Conservation (phyloP, 352 stramenopile genomes). For the Phytophthora multivora region DNA sequence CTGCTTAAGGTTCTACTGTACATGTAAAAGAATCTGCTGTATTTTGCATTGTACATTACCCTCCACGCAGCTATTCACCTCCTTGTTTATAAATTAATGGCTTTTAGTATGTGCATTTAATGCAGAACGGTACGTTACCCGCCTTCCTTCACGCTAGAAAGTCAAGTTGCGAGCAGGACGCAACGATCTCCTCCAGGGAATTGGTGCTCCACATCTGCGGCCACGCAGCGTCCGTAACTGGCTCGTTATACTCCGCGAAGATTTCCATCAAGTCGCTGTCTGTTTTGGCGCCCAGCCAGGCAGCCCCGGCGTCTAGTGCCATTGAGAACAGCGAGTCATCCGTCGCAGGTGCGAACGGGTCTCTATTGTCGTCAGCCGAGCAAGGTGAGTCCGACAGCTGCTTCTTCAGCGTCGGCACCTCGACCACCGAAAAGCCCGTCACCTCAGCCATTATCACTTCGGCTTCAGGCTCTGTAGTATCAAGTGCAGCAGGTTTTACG, state of each 20-base stretch:
- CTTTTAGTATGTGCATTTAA: conserved; percentile 20
- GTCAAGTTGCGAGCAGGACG: conserved; percentile 38
- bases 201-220: conserved; percentile 60
- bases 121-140: conserved; percentile 6
- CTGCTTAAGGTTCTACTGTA: too few relatives aligned
- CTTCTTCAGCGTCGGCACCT: conserved; percentile 18
- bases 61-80: too few relatives aligned
- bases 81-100: too few relatives aligned
- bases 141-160: conserved; percentile 22
- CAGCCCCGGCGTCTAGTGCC: conserved; percentile 13
- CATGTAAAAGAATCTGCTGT: too few relatives aligned
- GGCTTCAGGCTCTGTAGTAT: background rate
- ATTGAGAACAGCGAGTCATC: conserved; percentile 34
- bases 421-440: conserved; percentile 15
- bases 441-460: conserved; percentile 14
- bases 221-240: conserved; percentile 31
- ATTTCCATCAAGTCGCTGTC: conserved; percentile 41
- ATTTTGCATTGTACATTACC: too few relatives aligned
- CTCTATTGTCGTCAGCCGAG: conserved; percentile 23
- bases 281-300: conserved; percentile 17
- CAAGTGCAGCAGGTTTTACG: background rate
- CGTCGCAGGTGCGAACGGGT: conserved; percentile 28
- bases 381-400: conserved; percentile 41
- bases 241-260: conserved; percentile 48
- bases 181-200: conserved; percentile 48